A percentile compares a stretch with the other conserved stretches of the same genome.
Conservation (phyloP, 371 early-diverging fungal species). For the Gilbertella persicaria region DNA sequence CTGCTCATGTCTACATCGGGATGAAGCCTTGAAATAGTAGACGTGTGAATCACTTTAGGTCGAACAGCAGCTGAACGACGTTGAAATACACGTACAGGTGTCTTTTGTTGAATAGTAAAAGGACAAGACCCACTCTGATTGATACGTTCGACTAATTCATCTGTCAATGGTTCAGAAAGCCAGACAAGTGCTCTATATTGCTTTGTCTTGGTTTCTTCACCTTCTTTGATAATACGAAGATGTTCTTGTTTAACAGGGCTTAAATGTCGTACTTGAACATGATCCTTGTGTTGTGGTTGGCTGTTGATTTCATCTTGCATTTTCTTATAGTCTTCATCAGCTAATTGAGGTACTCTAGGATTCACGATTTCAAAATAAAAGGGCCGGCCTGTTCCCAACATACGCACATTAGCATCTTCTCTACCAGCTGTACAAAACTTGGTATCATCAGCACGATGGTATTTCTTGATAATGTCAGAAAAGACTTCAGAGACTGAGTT, state of each 20-base stretch:
- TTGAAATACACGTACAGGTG: constrained; percentile 93
- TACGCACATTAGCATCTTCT: constrained; percentile 97
- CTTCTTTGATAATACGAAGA: constrained; percentile 78
- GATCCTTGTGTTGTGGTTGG: constrained; percentile 42
- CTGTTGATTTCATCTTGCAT: constrained; percentile 62
- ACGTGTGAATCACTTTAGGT: constrained; percentile 64
- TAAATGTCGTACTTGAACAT: constrained; percentile 60
- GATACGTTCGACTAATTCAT: constrained; percentile 54
- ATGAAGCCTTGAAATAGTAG: constrained; percentile 34
- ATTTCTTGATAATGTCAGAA: constrained; percentile 55
- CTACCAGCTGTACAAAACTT: constrained; percentile 92
- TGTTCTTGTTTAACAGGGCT: constrained; percentile 42
- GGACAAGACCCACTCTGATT: constrained; percentile 45
- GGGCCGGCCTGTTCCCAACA: constrained; percentile 94
- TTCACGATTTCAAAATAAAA: constrained; percentile 90
- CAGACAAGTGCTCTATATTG: constrained; percentile 80
- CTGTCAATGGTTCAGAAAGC: constrained; percentile 58
- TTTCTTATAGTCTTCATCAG: constrained; percentile 42
- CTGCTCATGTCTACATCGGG: constrained; percentile 6
- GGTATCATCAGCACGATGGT: constrained; percentile 59
- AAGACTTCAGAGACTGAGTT: constrained; percentile 84
- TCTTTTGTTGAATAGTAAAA: constrained; percentile 83
- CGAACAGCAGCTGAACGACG: constrained; percentile 78
- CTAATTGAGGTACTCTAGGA: constrained; percentile 55
- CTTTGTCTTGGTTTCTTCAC: constrained; percentile 85